Evolutionary conservation across 208 protist genomes (phyloP), one percentile per base, ranked within the genome.

Genomic region (Acanthamoeba lenticulata): DNA sequence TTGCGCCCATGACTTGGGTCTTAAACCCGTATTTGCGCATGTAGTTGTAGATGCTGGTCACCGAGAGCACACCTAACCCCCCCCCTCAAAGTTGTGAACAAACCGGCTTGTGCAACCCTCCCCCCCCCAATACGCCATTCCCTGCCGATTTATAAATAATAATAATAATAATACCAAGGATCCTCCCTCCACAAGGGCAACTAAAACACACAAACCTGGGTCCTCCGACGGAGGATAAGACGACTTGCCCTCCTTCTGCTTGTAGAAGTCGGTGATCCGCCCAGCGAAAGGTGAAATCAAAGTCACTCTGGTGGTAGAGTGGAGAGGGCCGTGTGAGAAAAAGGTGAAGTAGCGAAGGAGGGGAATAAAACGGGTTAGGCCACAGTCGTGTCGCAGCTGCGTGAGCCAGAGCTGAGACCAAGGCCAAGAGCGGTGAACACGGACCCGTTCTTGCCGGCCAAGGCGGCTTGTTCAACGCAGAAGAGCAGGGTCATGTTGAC

Each of bases 401-500:
- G 32, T 98, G 99, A 95, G 99, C 99, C 44, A 99, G 97, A 1
- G 98, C 98, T 44, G 98, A 98, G 38, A 95, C 94, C 0, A 98
- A 98, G 95, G 99, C 98, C 19, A n/a, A n/a, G n/a, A n/a, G n/a
- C n/a, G n/a, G n/a, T n/a, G n/a, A n/a, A 11, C 21, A 79, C 69
- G 69, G 29, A 79, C 69, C 79, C 79, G 36, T 62, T 60, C 79
- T 88, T 60, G 47, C 45, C 79, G 24, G 79, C 79, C 5, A 88
- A 27, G 19, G 57, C 86, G 0, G 88, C 98, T 97, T 99, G 98
- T 15, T 97, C 97, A 74, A 99, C 98, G 79, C 96, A 98, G 96
- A 99, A 99, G 86, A 99, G 96, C n/a, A 99, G 97, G 24, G 99
- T 99, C 74, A 99, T 95, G 96, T 99, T 99, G 97, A 98, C 99